Evolutionary conservation across 148 eudicot species (phyloP).

Genomic region (Diospyros kaki): DNA sequence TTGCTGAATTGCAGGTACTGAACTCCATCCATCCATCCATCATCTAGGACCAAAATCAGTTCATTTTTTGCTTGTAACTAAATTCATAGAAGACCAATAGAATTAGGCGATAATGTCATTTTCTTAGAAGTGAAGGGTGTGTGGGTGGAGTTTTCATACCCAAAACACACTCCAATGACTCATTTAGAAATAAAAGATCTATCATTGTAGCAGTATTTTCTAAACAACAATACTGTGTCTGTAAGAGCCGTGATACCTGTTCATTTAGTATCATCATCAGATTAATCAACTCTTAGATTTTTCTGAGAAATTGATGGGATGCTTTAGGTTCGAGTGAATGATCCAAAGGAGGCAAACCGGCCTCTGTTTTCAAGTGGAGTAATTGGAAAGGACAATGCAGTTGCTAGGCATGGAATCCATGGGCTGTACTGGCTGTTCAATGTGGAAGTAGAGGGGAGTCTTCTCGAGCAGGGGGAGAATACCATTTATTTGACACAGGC

Average conservation of each 20-base stretch:
- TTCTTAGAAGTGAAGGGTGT: no score
- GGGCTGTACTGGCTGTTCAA: conserved; percentile 52
- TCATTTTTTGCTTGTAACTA: not conserved
- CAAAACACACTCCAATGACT: no score
- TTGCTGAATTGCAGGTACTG: conserved; percentile 55
- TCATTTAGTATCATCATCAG: no score
- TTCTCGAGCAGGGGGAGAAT: conserved; percentile 41
- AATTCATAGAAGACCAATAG: no score
- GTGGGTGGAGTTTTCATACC: no score
- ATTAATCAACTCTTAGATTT: no score
- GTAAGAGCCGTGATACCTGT: no score
- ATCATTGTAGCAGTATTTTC: not conserved
- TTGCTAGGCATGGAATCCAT: conserved; percentile 59
- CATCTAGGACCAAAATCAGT: not conserved
- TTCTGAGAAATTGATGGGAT: no score
- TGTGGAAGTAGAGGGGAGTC: conserved; percentile 32
- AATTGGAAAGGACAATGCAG: conserved; percentile 50
- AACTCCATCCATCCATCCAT: not conserved
- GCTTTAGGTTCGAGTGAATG: conserved; percentile 44
- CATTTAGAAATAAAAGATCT: not conserved
- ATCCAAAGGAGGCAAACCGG: conserved; percentile 29
- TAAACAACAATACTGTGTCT: no score
- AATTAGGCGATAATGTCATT: no score
- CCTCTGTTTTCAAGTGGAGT: conserved; percentile 45
- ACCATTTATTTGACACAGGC: conserved; percentile 47